Conservation (phyloP, 2,329 filamentous ascomycete species). For the Drechslera avenae region DNA sequence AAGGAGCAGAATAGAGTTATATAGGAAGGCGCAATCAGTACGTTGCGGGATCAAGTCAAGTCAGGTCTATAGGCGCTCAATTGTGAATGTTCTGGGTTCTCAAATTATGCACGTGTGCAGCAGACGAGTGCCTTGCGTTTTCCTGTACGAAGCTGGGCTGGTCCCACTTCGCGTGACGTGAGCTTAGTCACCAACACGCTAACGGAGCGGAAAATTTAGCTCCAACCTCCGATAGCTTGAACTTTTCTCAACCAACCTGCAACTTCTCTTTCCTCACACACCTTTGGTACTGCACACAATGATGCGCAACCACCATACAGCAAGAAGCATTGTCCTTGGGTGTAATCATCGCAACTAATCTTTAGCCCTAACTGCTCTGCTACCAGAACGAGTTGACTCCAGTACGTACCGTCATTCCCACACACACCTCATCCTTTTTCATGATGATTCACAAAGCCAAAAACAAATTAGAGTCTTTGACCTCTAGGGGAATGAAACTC, state of each 20-base stretch:
- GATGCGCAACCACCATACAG: constrained; percentile 6
- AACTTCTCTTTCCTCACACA: constrained; percentile 15
- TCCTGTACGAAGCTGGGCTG: neutral
- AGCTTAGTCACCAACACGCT: constrained; percentile 20
- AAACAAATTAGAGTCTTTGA: constrained; percentile 56
- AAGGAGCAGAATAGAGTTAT: constrained; percentile 6
- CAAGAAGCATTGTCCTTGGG: neutral
- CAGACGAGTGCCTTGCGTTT: too few species aligned
- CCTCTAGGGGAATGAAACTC: constrained; percentile 51
- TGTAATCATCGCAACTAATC: constrained; percentile 1
- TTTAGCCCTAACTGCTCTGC: neutral
- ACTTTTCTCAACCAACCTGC: constrained; percentile 17
- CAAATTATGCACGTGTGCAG: too few species aligned
- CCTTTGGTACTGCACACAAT: constrained; percentile 5
- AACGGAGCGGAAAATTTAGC: constrained; percentile 27
- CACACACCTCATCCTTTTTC: constrained; percentile 16
- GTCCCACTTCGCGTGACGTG: constrained; percentile 2
- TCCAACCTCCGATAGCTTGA: constrained; percentile 21
- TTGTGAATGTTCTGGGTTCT: too few species aligned
- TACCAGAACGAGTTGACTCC: constrained; percentile 4
- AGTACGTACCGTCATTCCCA: constrained; percentile 19
- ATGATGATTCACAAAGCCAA: constrained; percentile 51
- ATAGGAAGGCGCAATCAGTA: constrained; percentile 7
- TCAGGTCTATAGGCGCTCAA: neutral
- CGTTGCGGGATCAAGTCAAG: constrained; percentile 1